These are phyloP conservation scores for Suillus bovinus DNA, from an alignment of 768 basidiomycete genomes.

Conservation along the genomic window DNA sequence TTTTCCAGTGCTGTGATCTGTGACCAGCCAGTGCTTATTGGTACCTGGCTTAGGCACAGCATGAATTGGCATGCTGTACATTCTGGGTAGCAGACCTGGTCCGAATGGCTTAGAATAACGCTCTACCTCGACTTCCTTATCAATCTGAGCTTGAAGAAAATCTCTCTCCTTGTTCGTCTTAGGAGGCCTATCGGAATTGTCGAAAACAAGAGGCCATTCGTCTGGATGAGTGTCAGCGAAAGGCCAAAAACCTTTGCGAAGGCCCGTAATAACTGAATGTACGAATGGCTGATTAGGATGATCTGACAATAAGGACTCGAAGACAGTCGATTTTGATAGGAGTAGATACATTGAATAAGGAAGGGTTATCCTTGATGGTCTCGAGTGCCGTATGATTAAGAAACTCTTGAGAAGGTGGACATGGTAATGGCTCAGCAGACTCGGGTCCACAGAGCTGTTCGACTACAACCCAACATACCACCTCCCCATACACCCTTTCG, in stretches of 20 bases:
- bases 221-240: conserved; percentile 14
- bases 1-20: neutral
- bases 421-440: neutral
- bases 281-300: conserved; percentile 35
- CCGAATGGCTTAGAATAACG: conserved; percentile 26
- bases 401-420: neutral
- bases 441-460: neutral
- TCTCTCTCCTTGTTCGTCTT: conserved; percentile 6
- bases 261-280: conserved; percentile 21
- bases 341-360: conserved; percentile 22
- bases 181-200: neutral
- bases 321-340: conserved; percentile 28
- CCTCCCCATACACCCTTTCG: neutral
- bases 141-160: conserved; percentile 28
- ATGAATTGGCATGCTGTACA: neutral
- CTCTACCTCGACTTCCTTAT: neutral
- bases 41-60: neutral
- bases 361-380: neutral
- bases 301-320: conserved; percentile 19
- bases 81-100: conserved; percentile 24
- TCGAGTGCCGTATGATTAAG: neutral
- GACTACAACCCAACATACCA: neutral
- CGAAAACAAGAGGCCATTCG: neutral
- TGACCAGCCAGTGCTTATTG: neutral
- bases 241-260: conserved; percentile 36